Conservation (phyloP, 768 basidiomycete genomes). For the Candolleomyces eurysporus region DNA sequence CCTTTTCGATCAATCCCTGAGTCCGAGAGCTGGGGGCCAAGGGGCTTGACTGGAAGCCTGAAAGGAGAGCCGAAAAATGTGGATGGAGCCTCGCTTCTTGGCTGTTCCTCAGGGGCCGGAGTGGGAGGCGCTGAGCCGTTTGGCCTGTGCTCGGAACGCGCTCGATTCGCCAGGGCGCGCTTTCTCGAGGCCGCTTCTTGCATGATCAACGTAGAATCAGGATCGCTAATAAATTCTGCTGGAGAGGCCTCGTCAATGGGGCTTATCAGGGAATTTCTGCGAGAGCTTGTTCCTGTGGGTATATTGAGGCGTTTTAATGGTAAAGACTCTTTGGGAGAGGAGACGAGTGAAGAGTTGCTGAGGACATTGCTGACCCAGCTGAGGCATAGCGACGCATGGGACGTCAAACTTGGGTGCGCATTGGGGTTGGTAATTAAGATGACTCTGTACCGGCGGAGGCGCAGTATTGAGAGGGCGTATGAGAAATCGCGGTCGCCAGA, state of each 20-base stretch:
- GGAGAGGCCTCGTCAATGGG: background rate
- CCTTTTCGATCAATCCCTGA: background rate
- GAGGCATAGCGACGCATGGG: constrained; percentile 51
- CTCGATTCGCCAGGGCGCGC: background rate
- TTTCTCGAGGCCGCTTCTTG: background rate
- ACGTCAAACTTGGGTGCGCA: constrained; percentile 45
- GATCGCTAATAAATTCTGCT: background rate
- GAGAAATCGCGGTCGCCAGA: constrained; percentile 67
- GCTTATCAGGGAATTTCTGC: background rate
- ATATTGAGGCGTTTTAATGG: background rate
- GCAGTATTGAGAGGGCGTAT: constrained; percentile 56
- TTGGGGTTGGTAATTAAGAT: constrained; percentile 45
- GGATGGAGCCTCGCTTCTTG: background rate
- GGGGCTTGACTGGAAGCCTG: background rate
- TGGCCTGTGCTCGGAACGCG: background rate
- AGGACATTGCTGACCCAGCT: constrained; percentile 34
- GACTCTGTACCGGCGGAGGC: constrained; percentile 51
- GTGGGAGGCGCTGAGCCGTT: background rate
- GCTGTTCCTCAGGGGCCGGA: background rate
- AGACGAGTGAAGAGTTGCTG: background rate
- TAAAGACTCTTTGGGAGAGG: background rate
- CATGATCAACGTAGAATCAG: background rate
- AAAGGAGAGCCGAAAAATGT: background rate
- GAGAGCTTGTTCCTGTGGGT: background rate
- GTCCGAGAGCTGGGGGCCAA: background rate